A percentile compares a stretch with the other conserved stretches of the same genome.
phyloP scores from a whole-genome alignment of 352 stramenopile species.

The Elongisporangium senticosum region DNA sequence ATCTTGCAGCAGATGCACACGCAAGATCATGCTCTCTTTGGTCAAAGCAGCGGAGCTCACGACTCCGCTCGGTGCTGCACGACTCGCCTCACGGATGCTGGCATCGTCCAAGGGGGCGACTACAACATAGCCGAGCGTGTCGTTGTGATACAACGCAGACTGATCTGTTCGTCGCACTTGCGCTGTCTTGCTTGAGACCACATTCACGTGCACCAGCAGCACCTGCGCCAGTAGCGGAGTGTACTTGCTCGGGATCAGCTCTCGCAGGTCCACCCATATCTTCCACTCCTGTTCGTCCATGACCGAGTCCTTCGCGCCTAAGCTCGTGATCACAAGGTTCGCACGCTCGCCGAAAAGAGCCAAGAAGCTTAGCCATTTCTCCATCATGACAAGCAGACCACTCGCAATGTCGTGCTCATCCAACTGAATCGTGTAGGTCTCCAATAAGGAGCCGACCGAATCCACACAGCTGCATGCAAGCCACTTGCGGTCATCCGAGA shows the following conservation, averaged over 20 bases:
- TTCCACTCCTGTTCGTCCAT: conserved; percentile 28
- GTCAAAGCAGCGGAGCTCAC: conserved; percentile 4
- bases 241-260: conserved; percentile 29
- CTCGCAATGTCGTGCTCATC: conserved; percentile 19
- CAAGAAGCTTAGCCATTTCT: conserved; percentile 45
- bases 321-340: conserved; percentile 36
- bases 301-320: conserved; percentile 12
- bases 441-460: conserved; percentile 50
- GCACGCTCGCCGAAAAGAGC: conserved; percentile 50
- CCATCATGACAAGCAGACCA: conserved; percentile 37
- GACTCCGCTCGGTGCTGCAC: conserved; percentile 4
- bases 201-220: conserved; percentile 32
- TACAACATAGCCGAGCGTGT: conserved; percentile 32
- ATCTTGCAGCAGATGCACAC: conserved; percentile 25
- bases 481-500: conserved; percentile 59
- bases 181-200: conserved; percentile 24
- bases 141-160: conserved; percentile 21
- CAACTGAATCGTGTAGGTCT: conserved; percentile 41
- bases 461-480: conserved; percentile 48
- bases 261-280: conserved; percentile 31
- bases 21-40: conserved; percentile 26
- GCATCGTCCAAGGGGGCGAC: conserved; percentile 26
- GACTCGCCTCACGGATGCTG: conserved; percentile 1
- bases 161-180: conserved; percentile 35
- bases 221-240: conserved; percentile 29